phyloP scores from a whole-genome alignment of 169 alveolate species.

The Plasmodium yoelii region DNA sequence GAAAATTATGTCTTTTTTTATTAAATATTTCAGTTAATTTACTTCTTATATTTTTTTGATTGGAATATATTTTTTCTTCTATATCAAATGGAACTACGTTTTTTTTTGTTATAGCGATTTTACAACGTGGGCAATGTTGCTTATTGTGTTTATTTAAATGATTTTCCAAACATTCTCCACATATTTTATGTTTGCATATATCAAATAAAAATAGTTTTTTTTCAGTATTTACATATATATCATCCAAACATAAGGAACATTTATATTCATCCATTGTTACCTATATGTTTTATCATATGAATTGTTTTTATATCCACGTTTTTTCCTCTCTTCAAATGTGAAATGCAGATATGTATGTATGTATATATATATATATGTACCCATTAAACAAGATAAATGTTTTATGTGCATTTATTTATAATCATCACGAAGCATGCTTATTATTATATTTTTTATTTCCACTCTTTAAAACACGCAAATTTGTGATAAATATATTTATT shows the following conservation, averaged over 20 bases:
- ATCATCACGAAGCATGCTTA: too few relatives aligned
- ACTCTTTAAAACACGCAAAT: too few relatives aligned
- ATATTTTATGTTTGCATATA: slow-evolving; percentile 65
- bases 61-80: slow-evolving; percentile 52
- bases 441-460: too few relatives aligned
- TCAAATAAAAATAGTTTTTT: slow-evolving; percentile 46
- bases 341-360: neutral
- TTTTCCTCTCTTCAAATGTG: too few relatives aligned
- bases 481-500: too few relatives aligned
- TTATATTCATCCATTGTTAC: slow-evolving; percentile 62
- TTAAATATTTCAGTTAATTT: slow-evolving; percentile 79
- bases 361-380: neutral
- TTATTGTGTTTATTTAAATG: slow-evolving; percentile 53
- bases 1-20: slow-evolving; percentile 82
- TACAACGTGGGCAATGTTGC: slow-evolving; percentile 73
- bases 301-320: neutral
- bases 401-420: too few relatives aligned
- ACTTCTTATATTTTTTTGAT: slow-evolving; percentile 52
- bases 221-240: slow-evolving; percentile 56
- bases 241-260: slow-evolving; percentile 51
- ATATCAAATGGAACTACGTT: slow-evolving; percentile 52
- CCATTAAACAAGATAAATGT: too few relatives aligned
- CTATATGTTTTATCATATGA: neutral
- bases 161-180: slow-evolving; percentile 66
- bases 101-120: slow-evolving; percentile 34